phyloP scores from a whole-genome alignment of 1,139 yeast genomes.

The Yamadazyma jaroonii region DNA sequence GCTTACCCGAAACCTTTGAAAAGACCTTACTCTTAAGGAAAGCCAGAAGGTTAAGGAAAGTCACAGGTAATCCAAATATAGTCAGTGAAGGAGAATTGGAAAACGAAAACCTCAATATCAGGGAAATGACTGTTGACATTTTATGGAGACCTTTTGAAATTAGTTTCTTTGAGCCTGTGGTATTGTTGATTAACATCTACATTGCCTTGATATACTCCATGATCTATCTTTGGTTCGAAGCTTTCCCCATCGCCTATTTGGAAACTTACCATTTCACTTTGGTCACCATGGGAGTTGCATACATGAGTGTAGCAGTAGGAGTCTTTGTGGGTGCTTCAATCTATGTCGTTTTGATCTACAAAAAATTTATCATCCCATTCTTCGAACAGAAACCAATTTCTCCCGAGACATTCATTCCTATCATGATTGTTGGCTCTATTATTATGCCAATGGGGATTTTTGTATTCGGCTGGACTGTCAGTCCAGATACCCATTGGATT shows the following conservation, averaged over 20 bases:
- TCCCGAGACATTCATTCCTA: slow-evolving; percentile 45
- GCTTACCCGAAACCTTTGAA: slow-evolving; percentile 52
- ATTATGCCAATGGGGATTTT: slow-evolving; percentile 44
- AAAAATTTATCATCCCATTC: slow-evolving; percentile 23
- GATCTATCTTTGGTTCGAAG: slow-evolving; percentile 59
- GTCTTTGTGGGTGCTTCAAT: slow-evolving; percentile 24
- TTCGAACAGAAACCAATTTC: slow-evolving; percentile 20
- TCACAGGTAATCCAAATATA: slow-evolving; percentile 40
- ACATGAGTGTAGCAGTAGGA: slow-evolving; percentile 42
- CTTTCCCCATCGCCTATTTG: slow-evolving; percentile 53
- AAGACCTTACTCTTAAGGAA: slow-evolving; percentile 43
- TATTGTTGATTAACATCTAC: slow-evolving; percentile 47
- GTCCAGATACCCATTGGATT: slow-evolving; percentile 36
- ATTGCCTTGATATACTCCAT: slow-evolving; percentile 53
- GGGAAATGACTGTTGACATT: slow-evolving; percentile 21
- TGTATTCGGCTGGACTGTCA: slow-evolving; percentile 51
- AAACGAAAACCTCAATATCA: slow-evolving; percentile 11
- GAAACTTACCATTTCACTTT: slow-evolving; percentile 46
- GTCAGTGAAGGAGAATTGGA: slow-evolving; percentile 38
- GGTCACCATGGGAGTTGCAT: slow-evolving; percentile 48
- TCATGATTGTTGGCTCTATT: slow-evolving; percentile 42
- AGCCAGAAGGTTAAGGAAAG: slow-evolving; percentile 43
- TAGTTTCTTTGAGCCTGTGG: slow-evolving; percentile 39
- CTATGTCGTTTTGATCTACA: slow-evolving; percentile 21
- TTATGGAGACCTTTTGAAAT: slow-evolving; percentile 17